Percentiles rank a stretch among this genome's conserved stretches.
phyloP scores from a whole-genome alignment of 1,139 yeast species.

The Taphrina sp. region DNA sequence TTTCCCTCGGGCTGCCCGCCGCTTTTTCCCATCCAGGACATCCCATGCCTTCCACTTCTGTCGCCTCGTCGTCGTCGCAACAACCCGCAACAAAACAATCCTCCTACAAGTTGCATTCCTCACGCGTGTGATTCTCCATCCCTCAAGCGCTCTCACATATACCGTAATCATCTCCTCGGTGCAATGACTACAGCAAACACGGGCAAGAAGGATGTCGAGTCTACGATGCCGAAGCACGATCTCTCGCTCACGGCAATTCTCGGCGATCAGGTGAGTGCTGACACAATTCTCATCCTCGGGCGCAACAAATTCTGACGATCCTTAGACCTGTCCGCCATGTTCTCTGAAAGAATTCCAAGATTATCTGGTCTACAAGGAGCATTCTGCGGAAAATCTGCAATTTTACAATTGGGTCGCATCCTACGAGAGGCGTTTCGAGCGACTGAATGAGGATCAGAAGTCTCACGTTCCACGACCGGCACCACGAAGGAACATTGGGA shows the following conservation, averaged over 20 bases:
- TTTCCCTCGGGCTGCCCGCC: too few relatives aligned
- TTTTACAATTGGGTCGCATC: constrained; percentile 30
- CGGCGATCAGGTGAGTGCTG: constrained; percentile 24
- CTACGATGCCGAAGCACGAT: background rate
- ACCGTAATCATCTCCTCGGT: too few relatives aligned
- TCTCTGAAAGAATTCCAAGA: constrained; percentile 30
- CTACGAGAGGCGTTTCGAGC: constrained; percentile 21
- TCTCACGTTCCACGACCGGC: constrained; percentile 20
- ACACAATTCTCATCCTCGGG: background rate
- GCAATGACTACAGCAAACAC: too few relatives aligned
- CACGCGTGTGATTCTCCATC: too few relatives aligned
- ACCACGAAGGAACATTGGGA: constrained; percentile 13
- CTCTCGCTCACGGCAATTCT: constrained; percentile 27
- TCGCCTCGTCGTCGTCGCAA: too few relatives aligned
- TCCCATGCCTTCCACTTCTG: too few relatives aligned
- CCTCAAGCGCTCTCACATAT: too few relatives aligned
- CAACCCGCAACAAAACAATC: too few relatives aligned
- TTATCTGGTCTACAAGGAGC: constrained; percentile 31
- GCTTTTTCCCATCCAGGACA: too few relatives aligned
- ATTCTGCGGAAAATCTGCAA: constrained; percentile 27
- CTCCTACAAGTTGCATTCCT: too few relatives aligned
- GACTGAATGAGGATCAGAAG: constrained; percentile 13
- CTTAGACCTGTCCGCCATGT: constrained; percentile 31
- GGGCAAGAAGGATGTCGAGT: background rate
- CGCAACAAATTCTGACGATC: background rate